phyloP scores from a whole-genome alignment of 2,329 filamentous ascomycete species.

The Periconia sp. region DNA sequence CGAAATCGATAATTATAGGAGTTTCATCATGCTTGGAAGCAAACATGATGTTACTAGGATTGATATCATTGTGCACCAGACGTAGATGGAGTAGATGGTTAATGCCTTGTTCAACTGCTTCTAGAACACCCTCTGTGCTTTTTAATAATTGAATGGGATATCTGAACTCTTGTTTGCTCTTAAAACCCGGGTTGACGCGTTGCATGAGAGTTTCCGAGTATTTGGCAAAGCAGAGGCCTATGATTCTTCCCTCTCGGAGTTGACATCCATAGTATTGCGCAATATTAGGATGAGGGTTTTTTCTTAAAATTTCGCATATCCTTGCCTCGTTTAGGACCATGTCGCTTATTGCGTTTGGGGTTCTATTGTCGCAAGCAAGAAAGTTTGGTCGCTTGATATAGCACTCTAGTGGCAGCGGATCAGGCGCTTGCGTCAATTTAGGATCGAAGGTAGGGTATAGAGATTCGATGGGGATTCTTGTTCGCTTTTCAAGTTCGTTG shows the following conservation, averaged over 20 bases:
- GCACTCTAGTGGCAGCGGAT: slow-evolving; percentile 1
- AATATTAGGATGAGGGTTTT: slow-evolving; percentile 11
- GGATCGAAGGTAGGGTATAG: too few relatives aligned
- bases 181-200: too few relatives aligned
- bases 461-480: too few relatives aligned
- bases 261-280: slow-evolving; percentile 8
- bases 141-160: too few relatives aligned
- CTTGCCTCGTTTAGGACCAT: slow-evolving; percentile 2
- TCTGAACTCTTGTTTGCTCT: too few relatives aligned
- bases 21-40: too few relatives aligned
- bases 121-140: not conserved
- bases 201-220: slow-evolving; percentile 9
- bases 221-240: slow-evolving; percentile 6
- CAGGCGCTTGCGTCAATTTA: slow-evolving; percentile 4
- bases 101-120: slow-evolving; percentile 5
- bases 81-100: too few relatives aligned
- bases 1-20: too few relatives aligned
- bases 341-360: too few relatives aligned
- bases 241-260: slow-evolving; percentile 7
- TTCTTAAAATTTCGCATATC: slow-evolving; percentile 7
- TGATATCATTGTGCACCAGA: too few relatives aligned
- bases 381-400: slow-evolving; percentile 8
- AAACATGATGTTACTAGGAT: too few relatives aligned
- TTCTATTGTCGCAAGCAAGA: slow-evolving; percentile 5
- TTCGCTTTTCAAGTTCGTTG: too few relatives aligned